Base-by-base conservation (phyloP, 768 basidiomycete species). In the Collybiopsis confluens region DNA sequence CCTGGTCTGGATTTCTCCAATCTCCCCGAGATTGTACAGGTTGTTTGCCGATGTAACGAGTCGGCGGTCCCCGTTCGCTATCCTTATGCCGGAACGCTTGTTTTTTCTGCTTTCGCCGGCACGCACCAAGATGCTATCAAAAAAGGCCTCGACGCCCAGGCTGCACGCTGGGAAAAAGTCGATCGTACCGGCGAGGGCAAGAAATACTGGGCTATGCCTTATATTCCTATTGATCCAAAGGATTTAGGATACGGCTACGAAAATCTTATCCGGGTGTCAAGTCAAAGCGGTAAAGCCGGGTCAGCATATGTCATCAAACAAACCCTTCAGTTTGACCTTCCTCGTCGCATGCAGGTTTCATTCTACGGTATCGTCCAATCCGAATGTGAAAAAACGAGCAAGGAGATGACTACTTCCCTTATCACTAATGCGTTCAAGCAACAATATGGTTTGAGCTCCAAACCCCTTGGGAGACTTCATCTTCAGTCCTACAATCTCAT, bases 61-160 rank as follows among this genome's bases (percentile, higher is more conserved):
- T 76, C 90, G 8, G 84, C 86, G 15, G 78, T 90, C 16, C 90
- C 91, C 63, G 85, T 85, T 4, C 76, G 90, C 36, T 86, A 90
- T 61, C 90, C 90, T 3, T 92, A 90, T 58, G 88, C 86, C 3
- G 90, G 90, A 52, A 88, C 90, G 57, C 77, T 92, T 43, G 90
- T 91, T 58, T 92, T 90, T 66, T 89, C 90, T 18, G 90, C 90
- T 7, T 92, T 92, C 73, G 88, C 87, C 27, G 90, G 90, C 23
- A 86, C 84, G 10, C 90, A 92, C 66, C 86, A 88, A 68, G 90
- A 92, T 59, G 90, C 90, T 11, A 84, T 92, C 77, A 92, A 91
- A 70, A 92, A 92, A 70, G 90, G 90, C 37, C 88, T 92, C 69
- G 85, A 87, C 67, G 77, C 74, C 7, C 83, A 88, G 62, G 68